These are phyloP conservation scores for Amphirosellinia nigrospora DNA, from an alignment of 495 filamentous ascomycete genomes.

Conservation along the genomic window DNA sequence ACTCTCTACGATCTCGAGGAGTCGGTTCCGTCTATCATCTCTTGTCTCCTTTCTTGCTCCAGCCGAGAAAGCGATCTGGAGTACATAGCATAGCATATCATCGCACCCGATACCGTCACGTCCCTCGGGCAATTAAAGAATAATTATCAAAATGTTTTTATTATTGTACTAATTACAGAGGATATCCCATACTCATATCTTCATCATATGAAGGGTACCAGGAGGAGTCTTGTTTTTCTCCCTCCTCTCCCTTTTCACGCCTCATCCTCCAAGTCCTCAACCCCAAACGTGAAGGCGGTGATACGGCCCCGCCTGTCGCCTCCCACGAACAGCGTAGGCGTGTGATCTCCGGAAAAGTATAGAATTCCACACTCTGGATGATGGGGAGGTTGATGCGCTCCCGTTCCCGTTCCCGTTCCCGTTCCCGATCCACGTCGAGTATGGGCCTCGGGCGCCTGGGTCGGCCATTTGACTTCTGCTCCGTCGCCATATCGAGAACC, in stretches of 20 bases:
- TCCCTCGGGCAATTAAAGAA: no score
- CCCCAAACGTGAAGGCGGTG: slow-evolving; percentile 38
- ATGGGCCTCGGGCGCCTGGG: background rate
- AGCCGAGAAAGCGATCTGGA: background rate
- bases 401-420: slow-evolving; percentile 1
- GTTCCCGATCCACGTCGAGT: background rate
- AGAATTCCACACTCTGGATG: slow-evolving; percentile 40
- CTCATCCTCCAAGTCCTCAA: slow-evolving; percentile 9
- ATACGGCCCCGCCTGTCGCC: slow-evolving; percentile 28
- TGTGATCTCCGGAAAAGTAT: slow-evolving; percentile 39
- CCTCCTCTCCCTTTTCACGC: background rate
- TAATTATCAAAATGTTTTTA: no score
- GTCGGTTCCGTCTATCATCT: background rate
- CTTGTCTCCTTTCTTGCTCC: background rate
- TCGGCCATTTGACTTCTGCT: background rate
- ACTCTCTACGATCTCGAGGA: background rate
- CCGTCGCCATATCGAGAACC: background rate
- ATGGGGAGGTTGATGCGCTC: background rate
- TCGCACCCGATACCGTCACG: background rate
- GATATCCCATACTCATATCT: no score
- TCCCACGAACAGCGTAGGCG: slow-evolving; percentile 42
- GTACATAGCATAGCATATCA: background rate
- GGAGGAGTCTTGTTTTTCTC: background rate
- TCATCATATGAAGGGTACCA: background rate
- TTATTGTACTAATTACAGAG: no score